Base-by-base conservation (phyloP, 208 protist genomes). In the Leishmania arabica region DNA sequence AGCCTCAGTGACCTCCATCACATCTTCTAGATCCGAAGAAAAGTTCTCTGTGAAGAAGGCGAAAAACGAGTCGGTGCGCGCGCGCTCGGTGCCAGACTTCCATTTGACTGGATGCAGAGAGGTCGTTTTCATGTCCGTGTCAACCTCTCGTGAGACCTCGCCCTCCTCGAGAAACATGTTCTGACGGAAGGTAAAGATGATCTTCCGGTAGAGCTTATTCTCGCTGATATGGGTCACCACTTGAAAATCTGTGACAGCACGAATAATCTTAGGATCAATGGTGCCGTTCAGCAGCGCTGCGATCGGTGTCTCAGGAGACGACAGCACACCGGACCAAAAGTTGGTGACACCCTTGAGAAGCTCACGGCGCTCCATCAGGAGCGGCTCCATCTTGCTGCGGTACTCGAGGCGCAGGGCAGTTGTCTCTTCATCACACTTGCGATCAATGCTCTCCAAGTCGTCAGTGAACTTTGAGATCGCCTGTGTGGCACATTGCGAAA, bases 121-220 rank as follows among this genome's bases (percentile, higher is more conserved):
- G 45, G 86, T 49, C 27, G 94, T 97, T 19, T 91, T 82, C 51
- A 91, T 79, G 5, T 86, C 77, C 0, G 85, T 54, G 68, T 95
- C 86, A 0, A 96, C 70, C 64, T 93, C 90, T 64, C 91, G 88
- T 11, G 82, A 90, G 34, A 95, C 77, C n/a, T 84, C 85, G 24
- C 91, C 91, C 11, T 88, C 84, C 64, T 96, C 90, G 9, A 81
- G 82, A 86, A 91, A 96, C 83, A 97, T 94, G 75, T 95, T 97
- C 65, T 79, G 79, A 1, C 87, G 83, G 17, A 97, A 88, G 1
- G 72, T 84, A 2, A 97, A 60, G 15, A 85, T 75, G 9, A 97
- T 86, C 21, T 88, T 92, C 21, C 91, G 82, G 53, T 82, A 86
- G 1, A 93, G 72, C 17, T 83, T 90, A 0, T 84, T 84, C 45